These are phyloP conservation scores for Lentinula sp. DNA, from an alignment of 768 basidiomycete genomes.

Conservation along the genomic window DNA sequence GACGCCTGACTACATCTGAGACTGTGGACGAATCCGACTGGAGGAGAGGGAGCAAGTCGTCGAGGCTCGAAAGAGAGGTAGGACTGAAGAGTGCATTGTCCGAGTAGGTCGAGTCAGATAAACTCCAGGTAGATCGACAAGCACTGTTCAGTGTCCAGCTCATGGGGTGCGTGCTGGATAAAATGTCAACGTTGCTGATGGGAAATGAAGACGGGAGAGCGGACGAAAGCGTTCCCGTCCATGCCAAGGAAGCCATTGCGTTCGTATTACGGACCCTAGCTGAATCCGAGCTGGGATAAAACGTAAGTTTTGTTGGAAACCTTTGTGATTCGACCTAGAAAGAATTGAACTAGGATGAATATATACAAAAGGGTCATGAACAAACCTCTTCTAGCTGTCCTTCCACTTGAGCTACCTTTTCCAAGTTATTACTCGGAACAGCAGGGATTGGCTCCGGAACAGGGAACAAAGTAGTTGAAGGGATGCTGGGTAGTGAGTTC, in stretches of 20 bases:
- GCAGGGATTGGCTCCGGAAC: too few species aligned
- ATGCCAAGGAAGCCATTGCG: constrained; percentile 24
- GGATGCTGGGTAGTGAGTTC: neutral
- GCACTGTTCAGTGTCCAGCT: neutral
- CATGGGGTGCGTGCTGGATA: neutral
- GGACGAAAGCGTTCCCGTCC: constrained; percentile 16
- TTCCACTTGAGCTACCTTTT: neutral
- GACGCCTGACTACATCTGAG: constrained; percentile 2
- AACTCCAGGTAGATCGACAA: constrained; percentile 1
- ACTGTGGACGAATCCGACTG: neutral
- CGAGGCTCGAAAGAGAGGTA: neutral
- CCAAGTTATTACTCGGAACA: neutral
- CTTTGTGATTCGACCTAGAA: neutral
- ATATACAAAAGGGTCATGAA: neutral
- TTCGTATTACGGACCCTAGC: constrained; percentile 14
- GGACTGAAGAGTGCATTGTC: neutral
- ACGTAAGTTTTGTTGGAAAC: neutral
- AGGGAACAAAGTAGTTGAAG: neutral
- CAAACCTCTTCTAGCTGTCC: neutral
- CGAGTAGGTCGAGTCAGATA: neutral
- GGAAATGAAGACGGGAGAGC: neutral
- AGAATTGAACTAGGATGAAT: neutral
- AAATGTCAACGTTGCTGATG: neutral
- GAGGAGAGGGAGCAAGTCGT: neutral
- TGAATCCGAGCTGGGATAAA: neutral